Percentiles rank a stretch among this genome's conserved stretches.
Conservation (phyloP, 2,329 filamentous ascomycete genomes). For the Rhynchosporium secalis region DNA sequence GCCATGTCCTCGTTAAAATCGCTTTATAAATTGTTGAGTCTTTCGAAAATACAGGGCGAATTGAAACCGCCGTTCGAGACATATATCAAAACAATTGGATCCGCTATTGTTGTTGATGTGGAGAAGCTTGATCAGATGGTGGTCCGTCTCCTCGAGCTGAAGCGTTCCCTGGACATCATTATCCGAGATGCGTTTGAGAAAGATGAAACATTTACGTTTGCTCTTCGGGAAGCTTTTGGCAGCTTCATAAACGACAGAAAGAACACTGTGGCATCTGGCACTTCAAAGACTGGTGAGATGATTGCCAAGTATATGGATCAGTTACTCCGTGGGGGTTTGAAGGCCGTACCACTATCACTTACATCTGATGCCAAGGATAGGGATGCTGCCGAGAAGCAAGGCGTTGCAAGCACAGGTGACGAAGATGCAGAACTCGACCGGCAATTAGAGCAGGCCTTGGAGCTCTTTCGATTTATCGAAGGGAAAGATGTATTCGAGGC, state of each 20-base stretch:
- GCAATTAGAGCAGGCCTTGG: slow-evolving; percentile 88
- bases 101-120: slow-evolving; percentile 76
- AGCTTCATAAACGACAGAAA: slow-evolving; percentile 88
- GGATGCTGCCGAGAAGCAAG: slow-evolving; percentile 57
- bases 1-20: slow-evolving; percentile 70
- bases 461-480: slow-evolving; percentile 94
- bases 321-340: slow-evolving; percentile 83
- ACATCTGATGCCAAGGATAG: slow-evolving; percentile 62
- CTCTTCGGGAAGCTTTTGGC: slow-evolving; percentile 81
- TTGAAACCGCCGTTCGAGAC: slow-evolving; percentile 73
- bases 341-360: slow-evolving; percentile 72
- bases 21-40: slow-evolving; percentile 74
- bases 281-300: slow-evolving; percentile 96
- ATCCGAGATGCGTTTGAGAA: slow-evolving; percentile 75
- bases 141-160: slow-evolving; percentile 75
- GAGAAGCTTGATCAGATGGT: slow-evolving; percentile 84
- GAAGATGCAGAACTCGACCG: slow-evolving; percentile 91
- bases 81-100: slow-evolving; percentile 77
- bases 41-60: slow-evolving; percentile 68
- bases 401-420: slow-evolving; percentile 70
- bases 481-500: slow-evolving; percentile 98
- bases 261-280: slow-evolving; percentile 71
- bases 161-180: slow-evolving; percentile 74
- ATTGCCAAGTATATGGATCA: slow-evolving; percentile 96
- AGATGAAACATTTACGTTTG: slow-evolving; percentile 75